Conservation (phyloP, 176 grass and related monocot genomes). For the Eragrostis curvula region DNA sequence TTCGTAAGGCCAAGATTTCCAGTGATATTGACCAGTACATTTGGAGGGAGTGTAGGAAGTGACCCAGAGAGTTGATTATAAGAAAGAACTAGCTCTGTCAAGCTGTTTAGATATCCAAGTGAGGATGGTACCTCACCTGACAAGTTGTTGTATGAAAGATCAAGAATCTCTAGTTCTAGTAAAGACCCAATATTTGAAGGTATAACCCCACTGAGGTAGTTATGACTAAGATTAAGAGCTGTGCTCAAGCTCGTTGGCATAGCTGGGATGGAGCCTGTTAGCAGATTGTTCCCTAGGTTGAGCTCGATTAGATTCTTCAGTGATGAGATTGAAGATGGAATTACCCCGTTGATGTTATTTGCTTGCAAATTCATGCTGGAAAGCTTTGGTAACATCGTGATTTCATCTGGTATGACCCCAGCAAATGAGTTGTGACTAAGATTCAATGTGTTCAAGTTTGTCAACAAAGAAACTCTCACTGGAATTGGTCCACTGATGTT, state of each 20-base stretch:
- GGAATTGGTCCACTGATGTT: constrained; percentile 42
- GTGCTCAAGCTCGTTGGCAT: constrained; percentile 44
- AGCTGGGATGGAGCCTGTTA: constrained; percentile 55
- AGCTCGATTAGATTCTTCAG: constrained; percentile 42
- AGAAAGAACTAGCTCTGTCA: constrained; percentile 58
- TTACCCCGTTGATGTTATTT: constrained; percentile 48
- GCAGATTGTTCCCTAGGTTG: constrained; percentile 55
- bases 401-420: constrained; percentile 47
- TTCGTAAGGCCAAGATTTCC: constrained; percentile 23
- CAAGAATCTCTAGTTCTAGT: constrained; percentile 52
- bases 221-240: constrained; percentile 73
- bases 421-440: constrained; percentile 62
- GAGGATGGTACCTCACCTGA: constrained; percentile 51
- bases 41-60: not conserved
- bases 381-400: constrained; percentile 27
- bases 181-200: constrained; percentile 27
- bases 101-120: not conserved
- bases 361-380: constrained; percentile 48
- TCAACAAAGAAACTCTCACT: constrained; percentile 12
- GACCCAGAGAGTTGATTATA: constrained; percentile 72
- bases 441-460: constrained; percentile 57
- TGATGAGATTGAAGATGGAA: constrained; percentile 38
- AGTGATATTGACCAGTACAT: not conserved
- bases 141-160: constrained; percentile 83
- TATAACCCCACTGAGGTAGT: constrained; percentile 54